Evolutionary conservation across 2,329 filamentous ascomycete genomes (phyloP).

Genomic region (Stemphylium vesicarium): DNA sequence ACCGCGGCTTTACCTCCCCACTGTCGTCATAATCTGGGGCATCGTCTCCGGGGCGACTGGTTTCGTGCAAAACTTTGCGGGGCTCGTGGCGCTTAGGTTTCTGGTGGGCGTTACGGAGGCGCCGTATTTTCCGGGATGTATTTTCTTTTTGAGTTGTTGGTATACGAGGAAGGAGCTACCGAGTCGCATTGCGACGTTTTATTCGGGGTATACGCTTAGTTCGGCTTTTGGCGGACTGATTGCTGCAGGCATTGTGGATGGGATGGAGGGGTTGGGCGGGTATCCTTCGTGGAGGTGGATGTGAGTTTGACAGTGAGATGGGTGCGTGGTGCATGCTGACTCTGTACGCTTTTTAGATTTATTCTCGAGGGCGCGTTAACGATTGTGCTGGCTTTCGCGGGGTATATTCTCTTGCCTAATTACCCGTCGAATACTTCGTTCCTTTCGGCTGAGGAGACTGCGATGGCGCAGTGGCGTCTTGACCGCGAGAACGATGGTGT

Average conservation of each 20-base stretch:
- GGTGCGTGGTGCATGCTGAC: neutral
- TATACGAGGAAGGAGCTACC: slow-evolving; percentile 50
- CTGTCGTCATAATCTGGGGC: slow-evolving; percentile 54
- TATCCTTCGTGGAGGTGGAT: slow-evolving; percentile 31
- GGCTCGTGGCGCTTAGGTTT: slow-evolving; percentile 51
- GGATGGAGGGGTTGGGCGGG: slow-evolving; percentile 38
- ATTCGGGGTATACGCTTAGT: slow-evolving; percentile 62
- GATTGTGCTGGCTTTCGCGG: slow-evolving; percentile 29
- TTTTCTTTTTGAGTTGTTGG: slow-evolving; percentile 34
- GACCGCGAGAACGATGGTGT: slow-evolving; percentile 27
- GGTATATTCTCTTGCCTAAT: slow-evolving; percentile 57
- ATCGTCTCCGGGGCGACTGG: slow-evolving; percentile 55
- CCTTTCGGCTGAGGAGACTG: slow-evolving; percentile 41
- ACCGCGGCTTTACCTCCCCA: slow-evolving; percentile 61
- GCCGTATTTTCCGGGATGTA: slow-evolving; percentile 23
- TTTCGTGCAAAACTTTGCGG: slow-evolving; percentile 52
- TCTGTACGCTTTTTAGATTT: slow-evolving; percentile 13
- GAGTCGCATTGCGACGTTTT: slow-evolving; percentile 63
- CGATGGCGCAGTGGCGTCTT: slow-evolving; percentile 28
- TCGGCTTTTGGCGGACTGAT: slow-evolving; percentile 60
- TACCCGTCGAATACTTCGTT: slow-evolving; percentile 57
- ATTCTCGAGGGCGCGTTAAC: slow-evolving; percentile 30
- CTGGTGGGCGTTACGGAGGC: slow-evolving; percentile 47
- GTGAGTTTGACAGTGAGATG: slow-evolving; percentile 11
- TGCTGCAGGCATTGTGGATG: slow-evolving; percentile 56